Evolutionary conservation across 192 early-diverging fungal genomes (phyloP).

Genomic region (Allomyces macrogynus): DNA sequence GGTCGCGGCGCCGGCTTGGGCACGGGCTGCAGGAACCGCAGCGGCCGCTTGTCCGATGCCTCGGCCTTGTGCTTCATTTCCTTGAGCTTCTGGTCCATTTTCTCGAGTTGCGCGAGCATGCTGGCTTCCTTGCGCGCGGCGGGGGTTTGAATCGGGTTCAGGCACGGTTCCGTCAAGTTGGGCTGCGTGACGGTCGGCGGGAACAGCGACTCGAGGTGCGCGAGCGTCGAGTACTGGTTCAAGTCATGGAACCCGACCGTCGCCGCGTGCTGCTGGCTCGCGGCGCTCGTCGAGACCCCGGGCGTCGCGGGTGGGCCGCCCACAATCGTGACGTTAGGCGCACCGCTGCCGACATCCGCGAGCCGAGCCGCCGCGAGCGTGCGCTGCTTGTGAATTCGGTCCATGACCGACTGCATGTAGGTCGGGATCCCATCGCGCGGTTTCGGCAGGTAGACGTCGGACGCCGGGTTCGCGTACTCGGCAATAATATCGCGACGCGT

Average conservation of each 20-base stretch:
- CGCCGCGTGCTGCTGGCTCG: too few species aligned
- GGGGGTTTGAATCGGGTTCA: constrained; percentile 8
- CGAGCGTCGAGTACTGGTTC: constrained; percentile 1
- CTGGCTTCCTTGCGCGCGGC: constrained; percentile 15
- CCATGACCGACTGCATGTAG: not conserved
- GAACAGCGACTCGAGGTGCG: constrained; percentile 16
- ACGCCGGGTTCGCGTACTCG: constrained; percentile 32
- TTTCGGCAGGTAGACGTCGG: constrained; percentile 16
- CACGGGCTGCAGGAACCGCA: constrained; percentile 22
- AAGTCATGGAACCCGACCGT: too few species aligned
- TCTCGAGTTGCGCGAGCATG: constrained; percentile 25
- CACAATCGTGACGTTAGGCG: too few species aligned
- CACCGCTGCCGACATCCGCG: too few species aligned
- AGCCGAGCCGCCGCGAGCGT: too few species aligned
- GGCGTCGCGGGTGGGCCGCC: too few species aligned
- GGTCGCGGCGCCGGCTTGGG: constrained; percentile 30
- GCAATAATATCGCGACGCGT: constrained; percentile 26
- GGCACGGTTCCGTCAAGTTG: constrained; percentile 9
- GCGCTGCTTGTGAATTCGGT: not conserved
- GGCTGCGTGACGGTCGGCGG: constrained; percentile 12
- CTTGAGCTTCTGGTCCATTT: constrained; percentile 26
- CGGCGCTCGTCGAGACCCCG: too few species aligned
- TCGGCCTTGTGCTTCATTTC: constrained; percentile 9
- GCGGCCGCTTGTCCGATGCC: constrained; percentile 11
- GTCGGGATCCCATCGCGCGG: constrained; percentile 21